Evolutionary conservation across 345 rosid species (phyloP), one percentile per base, ranked within the genome.

Genomic region (Lepidium didymum): DNA sequence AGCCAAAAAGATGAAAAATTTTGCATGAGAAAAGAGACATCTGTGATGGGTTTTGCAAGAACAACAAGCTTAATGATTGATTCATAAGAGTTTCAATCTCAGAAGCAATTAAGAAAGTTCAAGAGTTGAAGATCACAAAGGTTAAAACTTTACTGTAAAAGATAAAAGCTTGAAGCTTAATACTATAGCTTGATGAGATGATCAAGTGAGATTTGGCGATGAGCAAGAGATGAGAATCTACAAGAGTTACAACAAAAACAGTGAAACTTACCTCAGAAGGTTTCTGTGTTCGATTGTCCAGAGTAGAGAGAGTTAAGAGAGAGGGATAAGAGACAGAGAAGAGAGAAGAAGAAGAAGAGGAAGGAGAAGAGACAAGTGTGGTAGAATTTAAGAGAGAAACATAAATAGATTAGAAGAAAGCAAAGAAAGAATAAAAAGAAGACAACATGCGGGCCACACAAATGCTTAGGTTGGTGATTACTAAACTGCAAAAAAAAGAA

Each of bases 401-500:
- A 65, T 66, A 73, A 66, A 66, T 58, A 58, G 72, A 68, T 27
- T 27, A 3, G 31, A 27, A 51, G 21, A 21, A 36, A 56, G 43
- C 56, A 38, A 37, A 37, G 64, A 36, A 36, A 25, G 57, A 64
- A 23, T 37, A 52, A 70, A 35, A 12, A 5, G 0, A 63, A 64
- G 42, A 66, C 62, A 73, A 42, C 77, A 73, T 73, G 77, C 72
- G 42, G 72, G 62, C 77, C 72, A 73, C 72, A 45, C 68, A 73
- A 66, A 33, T 59, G 21, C 36, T 54, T 66, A 2, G 13, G 67
- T 65, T 41, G 62, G 67, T 73, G 72, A 72, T 56, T 72, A 56
- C 45, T 38, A 64, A 46, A 72, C 8, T 56, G 23, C 70, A 63
- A 14, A n/a, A 13, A 46, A 18, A 58, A 13, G 29, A 14, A 50